Evolutionary conservation across 2,329 filamentous ascomycete genomes (phyloP), one percentile per base, ranked within the genome.

Genomic region (Talaromyces sp.): DNA sequence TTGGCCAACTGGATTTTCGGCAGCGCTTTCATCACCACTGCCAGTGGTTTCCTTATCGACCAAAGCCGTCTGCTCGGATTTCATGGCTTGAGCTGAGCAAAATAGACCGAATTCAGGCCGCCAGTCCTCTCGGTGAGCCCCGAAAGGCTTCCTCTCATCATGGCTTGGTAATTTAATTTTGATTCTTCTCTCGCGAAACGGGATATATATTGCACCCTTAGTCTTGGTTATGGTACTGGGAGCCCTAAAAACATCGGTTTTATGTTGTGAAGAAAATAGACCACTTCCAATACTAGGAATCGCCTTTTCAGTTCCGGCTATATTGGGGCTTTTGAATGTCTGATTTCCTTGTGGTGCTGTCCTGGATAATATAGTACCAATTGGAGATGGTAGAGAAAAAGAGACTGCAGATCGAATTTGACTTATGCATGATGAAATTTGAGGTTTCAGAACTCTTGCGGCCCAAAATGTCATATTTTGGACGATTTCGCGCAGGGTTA

Each of bases 391-490:
- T 55, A n/a, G 9, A 27, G 27, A 44, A 47, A 23, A 14, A 8
- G 34, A 55, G 2, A 12, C 9, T 47, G 14, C 33, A 28, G 18
- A 6, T 27, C 51, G 58, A 55, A 34, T 34, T 40, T 18, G 36
- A 55, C 36, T 60, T 47, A 60, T 55, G 12, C 28, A 23, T 14
- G 51, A 47, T 28, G 58, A 28, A 10, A 60, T 55, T 7, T 47
- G 23, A 55, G 58, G 58, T 18, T 55, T 60, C 36, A 60, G 23
- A 23, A 60, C n/a, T 33, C 58, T 60, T 8, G 58, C 12, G 12
- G 58, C 58, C 58, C 58, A 60, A 55, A 60, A 60, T 18, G 51
- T 55, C 58, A 56, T 55, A 10, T 60, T 60, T 33, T 60, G 34
- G 6, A 60, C 28, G 14, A 60, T 60, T 31, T 60, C 36, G 36